phyloP scores from a whole-genome alignment of 2,329 filamentous ascomycete genomes.

The Pezicula rhizophila region DNA sequence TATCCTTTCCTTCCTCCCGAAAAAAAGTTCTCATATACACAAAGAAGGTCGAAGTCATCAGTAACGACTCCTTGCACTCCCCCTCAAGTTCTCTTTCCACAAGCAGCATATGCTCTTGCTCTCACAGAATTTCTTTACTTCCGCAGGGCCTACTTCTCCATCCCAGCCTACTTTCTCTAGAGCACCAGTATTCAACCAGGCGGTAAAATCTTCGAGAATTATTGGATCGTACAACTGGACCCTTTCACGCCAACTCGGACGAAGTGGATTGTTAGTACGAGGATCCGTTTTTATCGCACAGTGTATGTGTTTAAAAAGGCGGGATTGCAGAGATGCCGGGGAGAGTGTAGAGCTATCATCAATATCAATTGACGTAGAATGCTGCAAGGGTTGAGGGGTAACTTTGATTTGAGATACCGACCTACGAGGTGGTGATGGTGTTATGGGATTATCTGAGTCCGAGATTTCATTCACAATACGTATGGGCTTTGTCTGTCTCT shows the following conservation, averaged over 20 bases:
- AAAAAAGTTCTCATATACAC: too few species aligned
- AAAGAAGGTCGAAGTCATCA: slow-evolving; percentile 5
- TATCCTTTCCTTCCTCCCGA: too few species aligned
- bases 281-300: slow-evolving; percentile 47
- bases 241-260: slow-evolving; percentile 80
- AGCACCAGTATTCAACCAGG: slow-evolving; percentile 73
- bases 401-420: slow-evolving; percentile 11
- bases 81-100: slow-evolving; percentile 42
- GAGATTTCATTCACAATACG: slow-evolving; percentile 40
- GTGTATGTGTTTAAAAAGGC: slow-evolving; percentile 47
- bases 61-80: slow-evolving; percentile 21
- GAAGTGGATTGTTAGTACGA: slow-evolving; percentile 39
- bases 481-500: slow-evolving; percentile 16
- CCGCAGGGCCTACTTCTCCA: slow-evolving; percentile 52
- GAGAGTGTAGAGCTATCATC: slow-evolving; percentile 11
- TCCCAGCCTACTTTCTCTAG: slow-evolving; percentile 59
- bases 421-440: slow-evolving; percentile 22
- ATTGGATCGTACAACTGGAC: slow-evolving; percentile 93
- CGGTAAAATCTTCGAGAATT: slow-evolving; percentile 75
- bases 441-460: slow-evolving; percentile 36
- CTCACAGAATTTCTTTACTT: slow-evolving; percentile 88
- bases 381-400: slow-evolving; percentile 10
- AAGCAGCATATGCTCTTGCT: slow-evolving; percentile 79
- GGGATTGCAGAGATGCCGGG: slow-evolving; percentile 35
- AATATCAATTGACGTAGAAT: slow-evolving; percentile 3